These are phyloP conservation scores for Apiotrichum domesticum DNA, from an alignment of 1,284 basidiomycete genomes.

Conservation along the genomic window DNA sequence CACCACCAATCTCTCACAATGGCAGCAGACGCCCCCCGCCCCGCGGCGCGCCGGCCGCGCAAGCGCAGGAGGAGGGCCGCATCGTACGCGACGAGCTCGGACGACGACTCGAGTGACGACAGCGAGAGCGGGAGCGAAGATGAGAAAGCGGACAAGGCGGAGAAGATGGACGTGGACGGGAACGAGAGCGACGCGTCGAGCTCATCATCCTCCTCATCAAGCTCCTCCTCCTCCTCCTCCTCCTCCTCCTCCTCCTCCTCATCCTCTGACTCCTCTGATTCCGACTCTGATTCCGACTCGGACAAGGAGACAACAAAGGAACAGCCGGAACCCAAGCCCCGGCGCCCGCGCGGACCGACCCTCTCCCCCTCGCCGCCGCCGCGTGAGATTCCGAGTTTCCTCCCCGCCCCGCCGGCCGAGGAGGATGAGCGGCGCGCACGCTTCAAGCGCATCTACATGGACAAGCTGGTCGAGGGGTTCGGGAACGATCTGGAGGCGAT, in stretches of 20 bases:
- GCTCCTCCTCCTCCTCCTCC: too few species aligned
- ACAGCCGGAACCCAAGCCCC: background rate
- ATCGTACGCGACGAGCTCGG: constrained; percentile 29
- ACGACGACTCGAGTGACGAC: constrained; percentile 2
- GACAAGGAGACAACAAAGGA: constrained; percentile 6
- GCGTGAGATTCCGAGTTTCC: constrained; percentile 18
- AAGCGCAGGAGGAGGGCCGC: constrained; percentile 36
- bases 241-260: constrained; percentile 11
- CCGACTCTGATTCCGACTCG: constrained; percentile 28
- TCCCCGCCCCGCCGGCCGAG: constrained; percentile 4
- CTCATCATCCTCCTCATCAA: constrained; percentile 5
- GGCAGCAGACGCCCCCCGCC: constrained; percentile 11
- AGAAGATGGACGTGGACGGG: constrained; percentile 19
- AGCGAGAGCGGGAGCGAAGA: constrained; percentile 8
- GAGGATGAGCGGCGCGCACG: constrained; percentile 33
- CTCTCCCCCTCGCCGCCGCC: constrained; percentile 20
- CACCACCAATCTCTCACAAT: background rate
- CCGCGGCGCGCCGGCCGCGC: constrained; percentile 15
- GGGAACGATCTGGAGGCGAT: constrained; percentile 43
- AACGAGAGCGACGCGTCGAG: constrained; percentile 7
- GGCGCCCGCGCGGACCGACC: constrained; percentile 12
- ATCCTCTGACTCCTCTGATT: constrained; percentile 21
- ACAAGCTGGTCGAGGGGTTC: constrained; percentile 44
- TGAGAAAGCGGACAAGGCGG: constrained; percentile 13
- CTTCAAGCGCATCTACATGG: constrained; percentile 46